Base-by-base conservation (phyloP, 768 basidiomycete species). In the Trametes elegans region DNA sequence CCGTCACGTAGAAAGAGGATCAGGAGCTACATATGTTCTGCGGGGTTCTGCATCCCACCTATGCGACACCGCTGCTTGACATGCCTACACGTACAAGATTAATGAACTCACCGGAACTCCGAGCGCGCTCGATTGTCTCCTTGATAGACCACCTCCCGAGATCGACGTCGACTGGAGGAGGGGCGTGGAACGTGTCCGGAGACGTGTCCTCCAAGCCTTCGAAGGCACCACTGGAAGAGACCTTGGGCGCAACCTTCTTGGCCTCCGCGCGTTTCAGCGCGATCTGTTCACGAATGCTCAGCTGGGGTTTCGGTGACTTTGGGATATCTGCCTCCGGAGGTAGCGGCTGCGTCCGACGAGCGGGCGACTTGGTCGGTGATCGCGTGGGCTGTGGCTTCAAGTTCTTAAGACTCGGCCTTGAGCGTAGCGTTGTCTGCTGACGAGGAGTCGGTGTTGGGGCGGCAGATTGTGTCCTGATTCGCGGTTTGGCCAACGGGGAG, bases 231-330 rank as follows among this genome's bases (percentile, higher is more conserved):
- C 60, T 48, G 1, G 61, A 60, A n/a, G 51, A 26, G 31, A 45
- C 74, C 69, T 49, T 50, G 42, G 57, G 34, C 7, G 59, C 49
- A 3, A 76, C 72, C 63, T 89, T 91, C 72, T 85, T 90, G 0
- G 84, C 87, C 64, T 90, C 87, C 0, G 90, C 88, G 38, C 90
- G 77, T 58, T 81, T 88, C 40, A 89, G 72, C 2, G 90, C 90
- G 65, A 93, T 90, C 13, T 84, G 86, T 58, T 90, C 90, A 62
- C 84, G 84, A 58, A 91, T 78, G 64, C 79, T 89, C 27, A 80
- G 54, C 32, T 67, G 59, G 16, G 71, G 64, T 35, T 70, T 76
- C 14, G 59, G 51, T n/a, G 51, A 40, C 7, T 57, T 47, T 3
- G 56, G 48, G 4, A 44, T 46, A 21, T 56, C 61, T 13, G 55